Conservation (phyloP, 108 stramenopile species). For the Nitzschia putrida region DNA sequence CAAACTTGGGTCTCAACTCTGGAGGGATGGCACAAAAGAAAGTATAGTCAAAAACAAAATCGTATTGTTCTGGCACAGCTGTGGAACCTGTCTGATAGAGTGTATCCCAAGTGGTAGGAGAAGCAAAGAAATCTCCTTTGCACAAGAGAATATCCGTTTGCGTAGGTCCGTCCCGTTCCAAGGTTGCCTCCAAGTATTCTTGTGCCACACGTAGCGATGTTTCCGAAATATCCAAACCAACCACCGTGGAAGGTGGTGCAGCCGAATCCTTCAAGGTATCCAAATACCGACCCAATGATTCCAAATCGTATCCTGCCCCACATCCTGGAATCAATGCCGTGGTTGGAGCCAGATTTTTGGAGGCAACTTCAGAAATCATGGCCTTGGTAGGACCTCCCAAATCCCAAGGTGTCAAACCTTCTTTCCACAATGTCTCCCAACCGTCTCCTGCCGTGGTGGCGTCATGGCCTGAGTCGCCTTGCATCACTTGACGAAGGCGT, state of each 20-base stretch:
- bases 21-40: conserved; percentile 43
- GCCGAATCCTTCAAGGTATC: not conserved
- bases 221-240: conserved; percentile 34
- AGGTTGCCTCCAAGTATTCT: conserved; percentile 1
- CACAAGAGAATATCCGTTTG: not conserved
- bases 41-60: conserved; percentile 42
- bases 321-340: conserved; percentile 36
- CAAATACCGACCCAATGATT: conserved; percentile 21
- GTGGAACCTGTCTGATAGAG: conserved; percentile 2
- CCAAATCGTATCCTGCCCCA: conserved; percentile 35
- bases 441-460: not conserved
- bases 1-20: conserved; percentile 13
- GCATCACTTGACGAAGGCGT: not conserved
- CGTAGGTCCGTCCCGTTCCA: not conserved
- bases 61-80: conserved; percentile 6
- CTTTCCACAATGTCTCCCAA: conserved; percentile 40
- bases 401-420: conserved; percentile 43
- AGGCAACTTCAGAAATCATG: conserved; percentile 16
- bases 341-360: not conserved
- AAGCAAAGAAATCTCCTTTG: conserved; percentile 35
- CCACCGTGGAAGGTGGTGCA: not conserved
- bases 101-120: conserved; percentile 18
- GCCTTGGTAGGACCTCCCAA: conserved; percentile 30
- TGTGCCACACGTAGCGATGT: conserved; percentile 22
- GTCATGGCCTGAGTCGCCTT: not conserved